These are phyloP conservation scores for Phaeosphaeria sp. DNA, from an alignment of 2,329 filamentous ascomycete genomes.

Conservation along the genomic window DNA sequence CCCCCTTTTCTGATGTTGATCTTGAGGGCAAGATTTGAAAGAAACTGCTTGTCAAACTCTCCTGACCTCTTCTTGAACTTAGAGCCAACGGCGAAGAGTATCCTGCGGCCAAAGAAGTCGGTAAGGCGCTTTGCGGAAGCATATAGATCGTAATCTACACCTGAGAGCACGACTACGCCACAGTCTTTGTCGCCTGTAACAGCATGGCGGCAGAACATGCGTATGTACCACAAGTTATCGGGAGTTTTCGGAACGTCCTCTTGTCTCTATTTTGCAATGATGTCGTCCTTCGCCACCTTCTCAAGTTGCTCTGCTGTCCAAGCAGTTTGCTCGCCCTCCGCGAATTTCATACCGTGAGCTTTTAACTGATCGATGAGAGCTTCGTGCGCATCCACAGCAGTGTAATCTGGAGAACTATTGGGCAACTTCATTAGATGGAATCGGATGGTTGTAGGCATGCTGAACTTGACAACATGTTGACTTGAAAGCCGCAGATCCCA, in stretches of 20 bases:
- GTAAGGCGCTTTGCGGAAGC: not conserved
- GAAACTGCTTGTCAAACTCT: not conserved
- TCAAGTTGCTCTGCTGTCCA: too few species aligned
- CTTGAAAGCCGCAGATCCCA: not conserved
- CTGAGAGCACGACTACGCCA: not conserved
- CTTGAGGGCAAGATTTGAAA: constrained; percentile 20
- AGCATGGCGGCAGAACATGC: not conserved
- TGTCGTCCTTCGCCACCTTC: too few species aligned
- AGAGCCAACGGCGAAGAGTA: not conserved
- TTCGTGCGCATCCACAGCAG: not conserved
- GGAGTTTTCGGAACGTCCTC: not conserved
- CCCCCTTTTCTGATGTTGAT: constrained; percentile 27
- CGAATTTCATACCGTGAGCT: not conserved
- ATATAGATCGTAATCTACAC: not conserved
- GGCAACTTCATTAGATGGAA: not conserved
- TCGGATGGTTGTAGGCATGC: too few species aligned
- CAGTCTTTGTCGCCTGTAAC: not conserved
- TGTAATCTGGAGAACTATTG: not conserved
- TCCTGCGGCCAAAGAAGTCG: not conserved
- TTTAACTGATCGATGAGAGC: not conserved
- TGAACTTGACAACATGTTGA: not conserved
- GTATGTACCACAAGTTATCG: not conserved
- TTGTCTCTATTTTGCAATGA: not conserved
- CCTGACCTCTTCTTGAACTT: not conserved
- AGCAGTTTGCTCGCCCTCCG: too few species aligned